Evolutionary conservation across 2,329 filamentous ascomycete species (phyloP), one percentile per base, ranked within the genome.

Genomic region (Xylariaceae sp.): DNA sequence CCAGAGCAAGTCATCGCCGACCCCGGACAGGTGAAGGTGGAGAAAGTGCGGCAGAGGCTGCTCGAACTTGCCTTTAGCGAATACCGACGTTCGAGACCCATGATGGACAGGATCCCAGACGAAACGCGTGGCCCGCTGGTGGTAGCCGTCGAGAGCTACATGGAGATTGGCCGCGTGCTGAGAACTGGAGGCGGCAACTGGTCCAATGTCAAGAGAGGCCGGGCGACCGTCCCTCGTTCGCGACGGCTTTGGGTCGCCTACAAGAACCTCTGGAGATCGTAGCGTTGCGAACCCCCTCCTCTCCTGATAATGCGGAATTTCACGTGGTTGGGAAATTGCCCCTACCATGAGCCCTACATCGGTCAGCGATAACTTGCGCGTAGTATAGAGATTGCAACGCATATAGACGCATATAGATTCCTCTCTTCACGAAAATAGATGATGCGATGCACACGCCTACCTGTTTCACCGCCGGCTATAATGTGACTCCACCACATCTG

Each of bases 81-180:
- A 18, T 83, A 86, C 49, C 50, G 61, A 5, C 58, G 63, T 8
- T 72, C 75, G 3, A 62, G 68, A 32, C 54, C 49, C 2, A 68
- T 72, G 0, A 83, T 88, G 44, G 68, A 78, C 31, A 58, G 68
- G 41, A 59, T 88, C 1, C 81, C 82, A 0, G 30, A 39, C 0
- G 70, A 78, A 46, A 75, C 73, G 0, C 65, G 75, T 42, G 77
- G 72, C 0, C 75, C 78, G 1, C 75, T 85, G 51, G 64, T 77
- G 10, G 79, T 83, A 5, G 80, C 79, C 1, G 77, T 85, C 0
- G 80, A 85, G 55, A 83, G 78, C 43, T 85, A 86, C 49, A 81
- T 86, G 73, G 79, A 83, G 52, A 86, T 86, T 51, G 81, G 78
- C 11, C 59, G 77, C 26, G 73, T 79, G n/a, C 49, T 83, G 17